Conservation (phyloP, 179 eudicot genomes). For the Amaranthus tricolor region DNA sequence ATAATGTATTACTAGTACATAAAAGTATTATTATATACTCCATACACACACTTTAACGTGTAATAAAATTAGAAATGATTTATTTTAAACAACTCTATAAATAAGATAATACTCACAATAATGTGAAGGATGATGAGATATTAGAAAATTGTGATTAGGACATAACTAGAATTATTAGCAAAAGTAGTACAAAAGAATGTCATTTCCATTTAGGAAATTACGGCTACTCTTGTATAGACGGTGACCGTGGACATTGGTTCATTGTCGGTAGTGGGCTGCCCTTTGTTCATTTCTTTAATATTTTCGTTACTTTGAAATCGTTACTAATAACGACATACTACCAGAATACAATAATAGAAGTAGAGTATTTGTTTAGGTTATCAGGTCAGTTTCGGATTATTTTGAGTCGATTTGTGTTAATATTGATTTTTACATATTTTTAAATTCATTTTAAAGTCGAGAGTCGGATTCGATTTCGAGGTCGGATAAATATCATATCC, state of each 20-base stretch:
- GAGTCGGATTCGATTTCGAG: too few species aligned
- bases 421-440: not conserved
- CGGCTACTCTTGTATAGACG: not conserved
- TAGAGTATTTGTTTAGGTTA: too few species aligned
- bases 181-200: conserved; percentile 12
- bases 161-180: conserved; percentile 19
- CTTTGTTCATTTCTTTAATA: not conserved
- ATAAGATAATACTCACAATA: conserved; percentile 7
- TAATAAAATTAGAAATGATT: conserved; percentile 4
- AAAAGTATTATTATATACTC: not conserved
- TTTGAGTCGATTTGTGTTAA: too few species aligned
- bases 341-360: too few species aligned
- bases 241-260: conserved; percentile 17
- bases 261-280: conserved; percentile 16
- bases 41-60: conserved; percentile 7
- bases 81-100: not conserved
- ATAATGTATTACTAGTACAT: too few species aligned
- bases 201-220: conserved; percentile 1
- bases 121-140: conserved; percentile 2
- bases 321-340: too few species aligned
- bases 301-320: too few species aligned
- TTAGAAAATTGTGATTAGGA: conserved; percentile 16
- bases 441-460: too few species aligned
- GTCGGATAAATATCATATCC: too few species aligned
- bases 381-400: too few species aligned